Base-by-base conservation (phyloP, 179 eudicot genomes). In the Camellia oleifera region DNA sequence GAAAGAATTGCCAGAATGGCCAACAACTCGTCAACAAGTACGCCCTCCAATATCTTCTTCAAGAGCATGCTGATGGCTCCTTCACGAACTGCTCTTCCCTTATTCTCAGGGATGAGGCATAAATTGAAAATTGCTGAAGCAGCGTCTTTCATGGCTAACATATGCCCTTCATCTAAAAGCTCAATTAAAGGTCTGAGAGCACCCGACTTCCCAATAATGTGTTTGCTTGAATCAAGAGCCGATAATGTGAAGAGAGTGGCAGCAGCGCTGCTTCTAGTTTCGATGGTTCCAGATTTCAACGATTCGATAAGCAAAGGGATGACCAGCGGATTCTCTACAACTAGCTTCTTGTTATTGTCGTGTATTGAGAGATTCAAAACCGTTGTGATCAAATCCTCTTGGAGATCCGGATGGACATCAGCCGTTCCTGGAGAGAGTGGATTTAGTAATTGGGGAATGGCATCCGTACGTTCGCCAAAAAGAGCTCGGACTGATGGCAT, bases 211-310 rank as follows among this genome's bases (percentile, higher is more conserved):
- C 98, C 99, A 3, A 95, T 93, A 3, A 89, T 82, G 0, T 78
- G 82, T 70, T 93, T 93, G 80, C 92, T 95, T 1, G 97, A 91
- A 54, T 95, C 99, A 6, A 95, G 88, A n/a, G 97, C 99, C 0
- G 99, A 93, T 56, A 95, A 75, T 12, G 98, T 93, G 83, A 95
- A 95, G 67, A 95, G 91, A 11, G 99, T 85, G 0, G 99, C 98
- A 23, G 99, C 98, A 76, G 95, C 91, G 82, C 94, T 93, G 82
- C 93, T 88, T 84, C 94, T 84, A 57, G 98, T 90, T 74, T 89
- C 92, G 0, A 95, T 91, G 15, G 94, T 88, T 60, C 97, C 98
- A 12, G 76, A 80, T 20, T 57, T 86, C 5, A 95, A 76, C 7
- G 97, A 88, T 32, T 92, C 93, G 5, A 92, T 81, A 70, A 95